Base-by-base conservation (phyloP, 2,329 filamentous ascomycete species). In the Grosmannia clavigera region DNA sequence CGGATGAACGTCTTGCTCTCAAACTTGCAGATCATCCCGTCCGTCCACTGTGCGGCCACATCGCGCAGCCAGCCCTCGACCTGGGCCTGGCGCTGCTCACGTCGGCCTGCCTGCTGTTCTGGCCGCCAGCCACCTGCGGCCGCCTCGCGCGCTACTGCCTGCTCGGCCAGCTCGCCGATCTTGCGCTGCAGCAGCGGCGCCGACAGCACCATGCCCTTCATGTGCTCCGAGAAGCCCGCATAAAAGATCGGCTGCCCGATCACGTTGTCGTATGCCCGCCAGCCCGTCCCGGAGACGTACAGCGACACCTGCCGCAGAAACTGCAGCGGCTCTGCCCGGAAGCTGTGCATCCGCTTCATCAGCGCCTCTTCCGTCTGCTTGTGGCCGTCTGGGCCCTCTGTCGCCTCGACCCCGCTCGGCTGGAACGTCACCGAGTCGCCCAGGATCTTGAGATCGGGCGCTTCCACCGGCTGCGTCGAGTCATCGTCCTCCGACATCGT, bases 1-100 rank as follows among this genome's bases (percentile, higher is more conserved):
- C 94, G 80, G 66, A 99, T 96, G 69, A 97, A 97, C 2, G 83
- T 78, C 70, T 92, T 95, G 77, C 87, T 95, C 73, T 99, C 94
- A 80, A 97, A 92, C 74, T 99, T 99, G 81, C 92, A 97, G 63
- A 99, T 96, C 94, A 99, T 97, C 64, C 87, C 84, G 69, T 96
- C 90, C 29, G 91, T 90, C 81, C 94, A 86, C 65, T 87, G 85
- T 64, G 94, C 90, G 4, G 90, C 88, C 5, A 96, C 86, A 68
- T 96, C 85, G 59, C 84, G 80, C 54, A 99, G 76, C 61, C 86
- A 86, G 46, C 78, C 77, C 68, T 91, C 85, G 60, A 97, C 82
- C 66, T 87, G 83, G 60, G 74, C 76, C 58, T 78, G 81, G 60
- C 82, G 76, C 63, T 79, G 80, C 5, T 75, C 74, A 77, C 77